Base-by-base conservation (phyloP, 2,329 filamentous ascomycete species). In the Epichloe elymi region DNA sequence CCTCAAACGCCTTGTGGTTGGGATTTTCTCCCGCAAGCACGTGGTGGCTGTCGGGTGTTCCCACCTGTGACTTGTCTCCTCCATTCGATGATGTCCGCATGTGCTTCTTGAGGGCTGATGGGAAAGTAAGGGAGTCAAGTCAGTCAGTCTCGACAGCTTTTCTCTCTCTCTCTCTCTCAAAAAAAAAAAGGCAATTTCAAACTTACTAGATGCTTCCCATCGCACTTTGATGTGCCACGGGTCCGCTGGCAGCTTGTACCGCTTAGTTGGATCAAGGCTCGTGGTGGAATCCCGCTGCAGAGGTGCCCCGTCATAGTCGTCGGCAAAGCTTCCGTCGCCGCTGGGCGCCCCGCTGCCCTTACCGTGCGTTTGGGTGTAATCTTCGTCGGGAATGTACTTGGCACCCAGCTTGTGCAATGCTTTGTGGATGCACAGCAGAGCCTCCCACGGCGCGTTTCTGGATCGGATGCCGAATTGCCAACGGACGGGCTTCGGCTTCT, bases 381-480 rank as follows among this genome's bases (percentile, higher is more conserved):
- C 76, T 55, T 83, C 79, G 45, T 84, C 80, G 1, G 77, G 72
- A 3, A 95, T 82, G 85, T 94, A 97, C 47, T 89, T 83, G 12
- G 90, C 93, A 35, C 88, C 90, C 61, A 96, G 83, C 58, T 90
- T 90, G 54, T 83, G 76, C 42, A 98, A 73, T 0, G 93, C 90
- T 65, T 91, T 89, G 74, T 96, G 96, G 51, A 98, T 93, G 61
- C 91, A 96, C 26, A 95, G 73, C 67, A 98, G 85, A 0, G 93
- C 93, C 66, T 98, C 93, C 60, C 90, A 88, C 0, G 93, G 93
- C 51, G 88, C 86, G 62, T 97, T 98, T 46, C 93, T 82, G 44
- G 88, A 95, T 38, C 93, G 81, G 55, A 98, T 98, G 51, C 93
- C 93, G 64, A 98, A 98, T 65, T 98, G 93, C 93, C 93, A 98